Conservation (phyloP, 2,329 filamentous ascomycete species). For the Fusarium temperatum region DNA sequence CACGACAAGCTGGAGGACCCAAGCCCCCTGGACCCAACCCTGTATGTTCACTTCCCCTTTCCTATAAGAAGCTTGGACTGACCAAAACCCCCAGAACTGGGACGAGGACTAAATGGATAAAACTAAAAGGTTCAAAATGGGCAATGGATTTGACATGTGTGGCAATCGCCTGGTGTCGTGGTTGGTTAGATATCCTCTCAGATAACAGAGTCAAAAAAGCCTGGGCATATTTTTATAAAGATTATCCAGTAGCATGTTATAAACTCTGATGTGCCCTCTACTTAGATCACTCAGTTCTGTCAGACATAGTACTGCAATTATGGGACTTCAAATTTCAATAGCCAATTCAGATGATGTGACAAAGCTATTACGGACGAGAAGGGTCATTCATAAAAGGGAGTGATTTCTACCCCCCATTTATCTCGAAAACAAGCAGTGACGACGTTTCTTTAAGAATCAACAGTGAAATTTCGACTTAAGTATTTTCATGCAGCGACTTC, state of each 20-base stretch:
- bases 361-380: neutral
- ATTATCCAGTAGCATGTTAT: conserved; percentile 1
- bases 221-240: conserved; percentile 18
- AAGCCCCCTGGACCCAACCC: conserved; percentile 96
- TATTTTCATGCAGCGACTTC: conserved; percentile 24
- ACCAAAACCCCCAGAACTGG: conserved; percentile 61
- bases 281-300: conserved; percentile 5
- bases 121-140: conserved; percentile 31
- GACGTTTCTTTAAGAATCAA: neutral
- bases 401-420: neutral
- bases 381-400: neutral
- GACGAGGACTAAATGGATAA: conserved; percentile 65
- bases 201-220: conserved; percentile 28
- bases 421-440: neutral
- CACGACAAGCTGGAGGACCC: conserved; percentile 94
- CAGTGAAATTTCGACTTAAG: neutral
- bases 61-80: conserved; percentile 32
- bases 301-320: conserved; percentile 3
- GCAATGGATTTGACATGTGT: conserved; percentile 30
- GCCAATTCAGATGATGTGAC: neutral
- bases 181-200: conserved; percentile 40
- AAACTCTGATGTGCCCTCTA: conserved; percentile 3
- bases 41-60: conserved; percentile 49
- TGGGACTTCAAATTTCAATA: neutral
- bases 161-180: conserved; percentile 27